Conservation (phyloP, 805 yeast genomes). For the Hanseniaspora guilliermondii region DNA sequence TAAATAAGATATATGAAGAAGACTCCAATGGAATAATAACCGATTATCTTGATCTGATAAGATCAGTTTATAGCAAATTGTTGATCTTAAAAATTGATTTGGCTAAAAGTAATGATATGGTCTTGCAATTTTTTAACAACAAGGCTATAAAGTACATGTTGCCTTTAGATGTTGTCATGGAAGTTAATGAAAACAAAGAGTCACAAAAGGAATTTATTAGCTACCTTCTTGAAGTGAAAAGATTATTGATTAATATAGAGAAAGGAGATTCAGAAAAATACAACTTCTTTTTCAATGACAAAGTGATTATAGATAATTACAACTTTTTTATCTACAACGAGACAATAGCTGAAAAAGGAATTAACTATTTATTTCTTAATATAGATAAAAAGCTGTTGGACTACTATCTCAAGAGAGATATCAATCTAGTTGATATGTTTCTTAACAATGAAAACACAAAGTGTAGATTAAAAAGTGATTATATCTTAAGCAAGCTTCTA, state of each 20-base stretch:
- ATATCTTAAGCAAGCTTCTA: conserved; percentile 22
- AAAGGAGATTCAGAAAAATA: conserved; percentile 16
- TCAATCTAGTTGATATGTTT: conserved; percentile 43
- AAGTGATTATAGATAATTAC: conserved; percentile 18
- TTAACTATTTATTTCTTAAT: conserved; percentile 27
- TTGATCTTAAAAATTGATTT: not conserved
- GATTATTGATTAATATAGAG: conserved; percentile 29
- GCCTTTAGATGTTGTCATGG: conserved; percentile 3
- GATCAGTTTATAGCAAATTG: conserved; percentile 5
- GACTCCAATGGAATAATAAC: not conserved
- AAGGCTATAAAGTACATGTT: conserved; percentile 7
- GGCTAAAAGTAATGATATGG: not conserved
- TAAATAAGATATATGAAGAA: conserved; percentile 2
- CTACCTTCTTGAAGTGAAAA: conserved; percentile 39
- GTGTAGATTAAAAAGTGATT: conserved; percentile 31
- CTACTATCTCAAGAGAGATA: conserved; percentile 40
- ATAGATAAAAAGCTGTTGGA: conserved; percentile 47
- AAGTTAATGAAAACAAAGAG: not conserved
- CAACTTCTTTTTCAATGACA: conserved; percentile 18
- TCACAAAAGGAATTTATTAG: conserved; percentile 27
- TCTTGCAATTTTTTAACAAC: conserved; percentile 4
- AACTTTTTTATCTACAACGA: conserved; percentile 25
- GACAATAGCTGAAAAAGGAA: conserved; percentile 21
- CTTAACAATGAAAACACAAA: conserved; percentile 22
- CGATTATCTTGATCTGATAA: conserved; percentile 6